Conservation (phyloP, 2,329 filamentous ascomycete species). For the Dactylellina parvicollis region DNA sequence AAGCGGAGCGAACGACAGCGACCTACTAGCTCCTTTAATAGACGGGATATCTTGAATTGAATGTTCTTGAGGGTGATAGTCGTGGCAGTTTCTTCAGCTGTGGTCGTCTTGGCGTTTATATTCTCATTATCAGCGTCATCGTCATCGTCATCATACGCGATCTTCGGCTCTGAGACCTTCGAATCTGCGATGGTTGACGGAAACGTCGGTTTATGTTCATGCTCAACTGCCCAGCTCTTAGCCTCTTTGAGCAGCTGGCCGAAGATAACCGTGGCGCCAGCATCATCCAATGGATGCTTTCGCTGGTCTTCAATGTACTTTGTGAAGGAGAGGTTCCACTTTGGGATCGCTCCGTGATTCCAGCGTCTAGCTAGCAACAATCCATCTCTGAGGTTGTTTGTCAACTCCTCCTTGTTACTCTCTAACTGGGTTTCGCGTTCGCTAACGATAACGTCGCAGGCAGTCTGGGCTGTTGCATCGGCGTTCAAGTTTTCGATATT, state of each 20-base stretch:
- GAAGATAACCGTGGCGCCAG: slow-evolving; percentile 19
- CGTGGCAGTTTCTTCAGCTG: neutral
- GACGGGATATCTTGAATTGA: slow-evolving; percentile 17
- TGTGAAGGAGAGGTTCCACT: slow-evolving; percentile 19
- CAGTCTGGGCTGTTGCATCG: slow-evolving; percentile 55
- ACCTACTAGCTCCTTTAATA: slow-evolving; percentile 59
- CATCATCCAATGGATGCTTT: slow-evolving; percentile 30
- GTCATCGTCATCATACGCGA: slow-evolving; percentile 37
- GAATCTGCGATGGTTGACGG: slow-evolving; percentile 1
- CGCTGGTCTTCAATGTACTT: slow-evolving; percentile 53
- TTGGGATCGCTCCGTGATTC: slow-evolving; percentile 6
- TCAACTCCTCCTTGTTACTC: slow-evolving; percentile 56
- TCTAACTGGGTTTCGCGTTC: slow-evolving; percentile 57
- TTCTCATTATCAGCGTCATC: slow-evolving; percentile 31
- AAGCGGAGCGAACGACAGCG: slow-evolving; percentile 60
- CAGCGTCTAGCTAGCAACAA: slow-evolving; percentile 30
- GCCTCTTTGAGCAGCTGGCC: slow-evolving; percentile 35
- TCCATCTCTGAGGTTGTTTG: slow-evolving; percentile 34
- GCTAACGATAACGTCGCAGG: slow-evolving; percentile 60
- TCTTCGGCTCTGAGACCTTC: slow-evolving; percentile 28
- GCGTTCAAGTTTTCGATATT: slow-evolving; percentile 14
- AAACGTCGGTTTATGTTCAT: slow-evolving; percentile 1
- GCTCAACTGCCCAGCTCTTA: slow-evolving; percentile 19
- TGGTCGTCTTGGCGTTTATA: slow-evolving; percentile 11
- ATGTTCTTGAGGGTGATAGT: slow-evolving; percentile 1